Percentiles rank a stretch among this genome's conserved stretches.
phyloP scores from a whole-genome alignment of 2,329 filamentous ascomycete species.

The Fusarium tupiense region DNA sequence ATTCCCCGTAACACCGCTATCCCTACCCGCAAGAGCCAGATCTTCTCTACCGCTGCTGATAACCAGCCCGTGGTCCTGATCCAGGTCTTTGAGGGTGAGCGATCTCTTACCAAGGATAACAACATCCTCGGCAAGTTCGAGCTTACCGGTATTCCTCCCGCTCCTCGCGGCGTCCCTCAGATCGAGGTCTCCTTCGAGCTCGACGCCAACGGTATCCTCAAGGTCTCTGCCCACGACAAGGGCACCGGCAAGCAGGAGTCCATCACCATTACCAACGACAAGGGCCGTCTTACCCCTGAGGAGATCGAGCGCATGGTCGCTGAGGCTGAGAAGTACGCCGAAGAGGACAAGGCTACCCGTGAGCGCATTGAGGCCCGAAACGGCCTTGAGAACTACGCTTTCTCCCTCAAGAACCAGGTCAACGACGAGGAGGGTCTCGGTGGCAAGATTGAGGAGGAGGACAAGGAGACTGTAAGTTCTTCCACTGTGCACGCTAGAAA shows the following conservation, averaged over 20 bases:
- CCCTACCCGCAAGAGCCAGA: slow-evolving; percentile 95
- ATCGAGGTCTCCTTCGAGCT: slow-evolving; percentile 99
- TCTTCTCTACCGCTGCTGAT: slow-evolving; percentile 96
- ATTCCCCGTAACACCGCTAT: slow-evolving; percentile 95
- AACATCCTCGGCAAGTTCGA: slow-evolving; percentile 98
- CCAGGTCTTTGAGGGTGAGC: slow-evolving; percentile 95
- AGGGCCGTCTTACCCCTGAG: slow-evolving; percentile 94
- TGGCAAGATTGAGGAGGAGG: slow-evolving; percentile 97
- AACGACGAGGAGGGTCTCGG: slow-evolving; percentile 96
- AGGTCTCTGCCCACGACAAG: slow-evolving; percentile 96
- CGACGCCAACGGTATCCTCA: slow-evolving; percentile 97
- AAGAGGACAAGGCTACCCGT: slow-evolving; percentile 98
- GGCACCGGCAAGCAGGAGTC: slow-evolving; percentile 96
- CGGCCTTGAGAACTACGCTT: slow-evolving; percentile 98
- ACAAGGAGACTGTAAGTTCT: slow-evolving; percentile 90
- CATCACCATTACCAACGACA: slow-evolving; percentile 99
- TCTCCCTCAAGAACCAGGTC: slow-evolving; percentile 99
- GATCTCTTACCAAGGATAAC: slow-evolving; percentile 95
- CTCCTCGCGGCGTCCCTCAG: slow-evolving; percentile 95
- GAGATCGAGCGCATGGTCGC: slow-evolving; percentile 99
- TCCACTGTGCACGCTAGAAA: background rate
- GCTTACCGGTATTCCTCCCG: slow-evolving; percentile 93
- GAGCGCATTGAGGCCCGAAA: slow-evolving; percentile 98
- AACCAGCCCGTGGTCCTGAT: slow-evolving; percentile 97
- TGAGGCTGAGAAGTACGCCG: slow-evolving; percentile 98